Base-by-base conservation (phyloP, 768 basidiomycete genomes). In the Termitomyces titanicus region DNA sequence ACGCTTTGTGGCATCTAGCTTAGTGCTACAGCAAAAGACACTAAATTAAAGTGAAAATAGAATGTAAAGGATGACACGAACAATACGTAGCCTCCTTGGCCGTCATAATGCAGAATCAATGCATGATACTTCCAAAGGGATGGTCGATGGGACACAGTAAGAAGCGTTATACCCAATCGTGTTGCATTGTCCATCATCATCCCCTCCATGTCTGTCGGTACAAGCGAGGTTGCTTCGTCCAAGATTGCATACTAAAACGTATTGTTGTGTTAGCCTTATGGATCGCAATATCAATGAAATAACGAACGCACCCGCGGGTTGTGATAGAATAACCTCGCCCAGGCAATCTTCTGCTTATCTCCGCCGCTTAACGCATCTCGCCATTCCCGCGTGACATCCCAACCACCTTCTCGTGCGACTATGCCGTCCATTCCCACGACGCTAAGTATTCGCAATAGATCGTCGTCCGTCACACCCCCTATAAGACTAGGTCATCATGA, bases 321-420 rank as follows among this genome's bases (percentile, higher is more conserved):
- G 66, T 98, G 96, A 69, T 99, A 99, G 68, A 98, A 99, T 61
- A 99, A 70, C 61, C 96, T 76, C 12, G 94, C 96, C 94, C 96
- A 98, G 0, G 96, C 96, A 54, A 98, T 89, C 73, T 95, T 87
- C 72, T 98, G 95, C 69, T 98, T 93, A 69, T 97, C 96, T 18
- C 95, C 95, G 1, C 96, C 95, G 65, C 91, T 94, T 33, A 98
- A 72, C 2, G 90, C 83, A 67, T 97, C 94, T 59, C 92, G 82
- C 96, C 96, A 98, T 65, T 98, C 96, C 46, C 86, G 80, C n/a
- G 81, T 78, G 8, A 79, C 76, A 63, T 91, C 89, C 94, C 94
- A 98, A 12, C 96, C 96, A n/a, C 96, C 96, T 71, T 98, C 96
- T 24, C 94, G 82, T 64, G 92, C 90, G 6, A 98, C 90, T 46